A percentile compares a stretch with the other conserved stretches of the same genome.
These are phyloP conservation scores for Suillus ampliporus DNA, from an alignment of 768 basidiomycete species.

Conservation along the genomic window DNA sequence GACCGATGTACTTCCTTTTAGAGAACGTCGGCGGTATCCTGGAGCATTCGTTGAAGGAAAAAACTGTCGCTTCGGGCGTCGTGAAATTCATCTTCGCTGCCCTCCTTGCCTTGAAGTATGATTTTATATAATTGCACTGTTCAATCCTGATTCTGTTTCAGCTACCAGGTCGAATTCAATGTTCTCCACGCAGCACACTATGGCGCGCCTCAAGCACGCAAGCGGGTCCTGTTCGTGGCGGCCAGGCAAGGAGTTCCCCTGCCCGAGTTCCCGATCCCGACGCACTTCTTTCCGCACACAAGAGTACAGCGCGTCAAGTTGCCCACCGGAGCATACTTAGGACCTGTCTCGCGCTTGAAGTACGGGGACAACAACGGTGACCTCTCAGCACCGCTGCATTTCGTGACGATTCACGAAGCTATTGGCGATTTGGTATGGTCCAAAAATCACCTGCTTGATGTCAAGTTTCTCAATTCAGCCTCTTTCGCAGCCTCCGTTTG, in stretches of 20 bases:
- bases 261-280: slow-evolving; percentile 69
- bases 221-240: slow-evolving; percentile 71
- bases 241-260: slow-evolving; percentile 60
- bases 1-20: slow-evolving; percentile 66
- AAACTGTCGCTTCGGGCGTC: slow-evolving; percentile 55
- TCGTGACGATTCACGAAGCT: slow-evolving; percentile 67
- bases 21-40: slow-evolving; percentile 77
- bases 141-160: slow-evolving; percentile 12
- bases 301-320: slow-evolving; percentile 43
- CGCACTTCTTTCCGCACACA: slow-evolving; percentile 51
- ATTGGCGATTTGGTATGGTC: slow-evolving; percentile 68
- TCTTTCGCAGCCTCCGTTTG: slow-evolving; percentile 60
- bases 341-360: slow-evolving; percentile 50
- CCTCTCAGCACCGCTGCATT: slow-evolving; percentile 61
- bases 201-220: slow-evolving; percentile 72
- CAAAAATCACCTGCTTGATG: slow-evolving; percentile 9
- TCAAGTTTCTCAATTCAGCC: slow-evolving; percentile 1
- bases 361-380: slow-evolving; percentile 40
- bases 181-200: slow-evolving; percentile 74
- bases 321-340: slow-evolving; percentile 48
- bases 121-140: slow-evolving; percentile 13
- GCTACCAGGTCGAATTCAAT: slow-evolving; percentile 70
- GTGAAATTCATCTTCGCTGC: slow-evolving; percentile 70
- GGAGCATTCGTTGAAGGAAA: slow-evolving; percentile 50
- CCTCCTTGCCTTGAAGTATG: slow-evolving; percentile 68